These are phyloP conservation scores for Colletotrichum euphorbiae DNA, from an alignment of 2,329 filamentous ascomycete species.

Conservation along the genomic window DNA sequence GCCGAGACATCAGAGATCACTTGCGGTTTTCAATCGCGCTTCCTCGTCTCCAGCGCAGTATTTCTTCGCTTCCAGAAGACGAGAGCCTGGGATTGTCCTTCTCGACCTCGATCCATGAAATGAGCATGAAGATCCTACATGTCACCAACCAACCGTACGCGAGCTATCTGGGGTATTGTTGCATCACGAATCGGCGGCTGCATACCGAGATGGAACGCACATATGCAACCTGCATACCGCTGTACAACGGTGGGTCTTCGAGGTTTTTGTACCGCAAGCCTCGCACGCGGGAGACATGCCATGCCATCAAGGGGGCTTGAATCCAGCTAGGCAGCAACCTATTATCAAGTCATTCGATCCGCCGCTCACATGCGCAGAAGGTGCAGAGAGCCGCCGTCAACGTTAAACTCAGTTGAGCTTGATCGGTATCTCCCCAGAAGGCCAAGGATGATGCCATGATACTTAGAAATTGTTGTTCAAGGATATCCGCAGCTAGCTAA, in stretches of 20 bases:
- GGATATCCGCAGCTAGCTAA: background rate
- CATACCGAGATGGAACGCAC: slow-evolving; percentile 29
- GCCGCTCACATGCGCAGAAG: background rate
- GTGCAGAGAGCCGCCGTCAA: slow-evolving; percentile 5
- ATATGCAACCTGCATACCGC: slow-evolving; percentile 18
- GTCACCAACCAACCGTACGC: slow-evolving; percentile 18
- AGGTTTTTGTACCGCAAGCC: slow-evolving; percentile 1
- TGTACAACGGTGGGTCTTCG: slow-evolving; percentile 10
- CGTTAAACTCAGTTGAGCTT: background rate
- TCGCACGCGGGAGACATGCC: slow-evolving; percentile 11
- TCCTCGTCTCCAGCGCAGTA: background rate
- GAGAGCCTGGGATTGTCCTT: slow-evolving; percentile 9
- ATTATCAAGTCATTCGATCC: background rate
- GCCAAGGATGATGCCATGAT: background rate
- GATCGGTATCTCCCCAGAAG: background rate
- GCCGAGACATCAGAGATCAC: slow-evolving; percentile 1
- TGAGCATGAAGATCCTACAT: slow-evolving; percentile 27
- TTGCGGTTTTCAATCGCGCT: background rate
- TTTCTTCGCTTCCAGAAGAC: slow-evolving; percentile 14
- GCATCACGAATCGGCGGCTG: slow-evolving; percentile 25
- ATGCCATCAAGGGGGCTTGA: background rate
- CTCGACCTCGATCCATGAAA: slow-evolving; percentile 10
- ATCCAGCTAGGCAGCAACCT: background rate
- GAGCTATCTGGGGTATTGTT: slow-evolving; percentile 21
- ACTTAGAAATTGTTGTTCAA: background rate